A percentile compares a stretch with the other conserved stretches of the same genome.
These are phyloP conservation scores for Nothophoma quercina DNA, from an alignment of 2,329 filamentous ascomycete genomes.

Conservation along the genomic window DNA sequence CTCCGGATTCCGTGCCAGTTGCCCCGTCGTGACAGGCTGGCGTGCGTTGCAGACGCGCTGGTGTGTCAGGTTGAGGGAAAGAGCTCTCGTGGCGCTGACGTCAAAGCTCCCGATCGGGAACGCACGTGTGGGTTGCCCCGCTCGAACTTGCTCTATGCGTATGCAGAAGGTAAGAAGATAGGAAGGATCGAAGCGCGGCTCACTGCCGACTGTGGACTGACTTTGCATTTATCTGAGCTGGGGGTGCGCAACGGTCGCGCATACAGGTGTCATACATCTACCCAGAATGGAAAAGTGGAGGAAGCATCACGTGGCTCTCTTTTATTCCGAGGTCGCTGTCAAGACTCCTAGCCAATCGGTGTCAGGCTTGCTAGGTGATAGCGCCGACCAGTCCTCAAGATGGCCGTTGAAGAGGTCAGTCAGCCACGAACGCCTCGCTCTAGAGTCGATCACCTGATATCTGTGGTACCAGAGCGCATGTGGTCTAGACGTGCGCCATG, in stretches of 20 bases:
- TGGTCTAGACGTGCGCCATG: slow-evolving; percentile 1
- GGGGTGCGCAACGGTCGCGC: slow-evolving; percentile 4
- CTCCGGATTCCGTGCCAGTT: background rate
- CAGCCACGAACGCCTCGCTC: slow-evolving; percentile 6
- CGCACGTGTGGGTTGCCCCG: background rate
- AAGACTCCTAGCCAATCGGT: background rate
- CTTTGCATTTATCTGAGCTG: background rate
- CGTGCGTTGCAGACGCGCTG: background rate
- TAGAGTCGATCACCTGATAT: background rate
- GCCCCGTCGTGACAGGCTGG: background rate
- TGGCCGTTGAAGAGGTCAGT: background rate
- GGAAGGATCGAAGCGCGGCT: background rate
- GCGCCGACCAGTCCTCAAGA: slow-evolving; percentile 1
- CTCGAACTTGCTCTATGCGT: background rate
- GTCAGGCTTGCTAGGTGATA: background rate
- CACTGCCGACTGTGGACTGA: background rate
- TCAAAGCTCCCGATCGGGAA: background rate
- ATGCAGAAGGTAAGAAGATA: background rate
- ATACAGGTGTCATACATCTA: slow-evolving; percentile 7
- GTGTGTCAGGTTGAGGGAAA: background rate
- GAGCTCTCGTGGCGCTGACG: slow-evolving; percentile 8
- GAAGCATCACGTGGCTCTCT: background rate
- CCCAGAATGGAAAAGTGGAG: background rate
- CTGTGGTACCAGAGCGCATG: background rate
- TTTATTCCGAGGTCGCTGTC: background rate